Evolutionary conservation across 805 yeast genomes (phyloP), one percentile per base, ranked within the genome.

Genomic region (Kodamaea hsintzibuensis): DNA sequence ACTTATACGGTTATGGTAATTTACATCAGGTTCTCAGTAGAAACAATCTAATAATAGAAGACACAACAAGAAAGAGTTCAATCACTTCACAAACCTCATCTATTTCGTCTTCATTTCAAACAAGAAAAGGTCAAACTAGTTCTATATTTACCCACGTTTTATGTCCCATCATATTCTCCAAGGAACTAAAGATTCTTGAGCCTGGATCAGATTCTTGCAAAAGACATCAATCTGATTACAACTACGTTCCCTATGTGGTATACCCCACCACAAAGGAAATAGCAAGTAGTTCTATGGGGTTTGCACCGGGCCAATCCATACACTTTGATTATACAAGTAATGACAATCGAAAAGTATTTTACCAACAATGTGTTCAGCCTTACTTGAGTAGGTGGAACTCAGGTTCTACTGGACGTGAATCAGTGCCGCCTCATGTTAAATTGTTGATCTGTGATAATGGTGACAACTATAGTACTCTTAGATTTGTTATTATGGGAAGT

Each of bases 401-500:
- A 1, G 33, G n/a, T 2, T 45, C 52, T 1, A 65, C 74, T 0
- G 77, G 76, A 33, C 51, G 80, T 35, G 69, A 68, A 54, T 52
- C 63, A 0, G 72, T 79, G 9, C 79, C 86, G 2, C 83, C 86
- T 1, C 96, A 90, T 68, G 84, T 86, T 12, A 90, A 90, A 66
- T 81, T 88, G 33, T 83, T 87, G 60, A 62, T 82, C 54, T 77
- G 82, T 57, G 79, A 73, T 51, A 78, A 85, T 10, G 78, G 78
- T 3, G 83, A 82, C 58, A 61, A 76, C 49, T 82, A 79, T 66
- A 60, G 68, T 37, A 70, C 81, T 1, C 64, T 88, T 4, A 78
- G 81, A 49, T 90, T 96, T 96, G 78, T 85, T 16, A 65, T 88
- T 40, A 74, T 88, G 63, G 88, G 95, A 0, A 85, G 91, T 47